Conservation (phyloP, 352 stramenopile species). For the Phytophthora foliorum region DNA sequence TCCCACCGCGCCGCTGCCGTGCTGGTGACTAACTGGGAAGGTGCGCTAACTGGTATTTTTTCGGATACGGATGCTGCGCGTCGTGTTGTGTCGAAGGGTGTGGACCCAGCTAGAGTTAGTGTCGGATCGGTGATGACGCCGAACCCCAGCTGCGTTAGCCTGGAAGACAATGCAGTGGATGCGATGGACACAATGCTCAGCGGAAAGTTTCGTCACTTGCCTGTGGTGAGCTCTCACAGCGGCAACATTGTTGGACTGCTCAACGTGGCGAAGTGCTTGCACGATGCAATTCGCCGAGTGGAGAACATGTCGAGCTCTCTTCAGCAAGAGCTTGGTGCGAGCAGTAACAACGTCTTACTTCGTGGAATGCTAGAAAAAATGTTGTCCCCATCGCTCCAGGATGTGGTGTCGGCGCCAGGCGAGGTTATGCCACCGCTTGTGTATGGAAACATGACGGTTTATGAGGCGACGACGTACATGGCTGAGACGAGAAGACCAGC, state of each 20-base stretch:
- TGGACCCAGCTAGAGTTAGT: slow-evolving; percentile 74
- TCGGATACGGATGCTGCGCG: slow-evolving; percentile 93
- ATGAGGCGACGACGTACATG: slow-evolving; percentile 82
- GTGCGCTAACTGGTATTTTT: slow-evolving; percentile 94
- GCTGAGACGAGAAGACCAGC: slow-evolving; percentile 80
- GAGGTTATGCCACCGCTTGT: slow-evolving; percentile 84
- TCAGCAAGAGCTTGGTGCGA: slow-evolving; percentile 82
- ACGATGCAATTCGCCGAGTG: slow-evolving; percentile 98
- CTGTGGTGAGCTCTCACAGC: slow-evolving; percentile 89
- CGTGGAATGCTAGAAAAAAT: slow-evolving; percentile 91
- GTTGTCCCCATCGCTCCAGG: slow-evolving; percentile 82
- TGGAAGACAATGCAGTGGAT: slow-evolving; percentile 86
- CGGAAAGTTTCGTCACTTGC: slow-evolving; percentile 97
- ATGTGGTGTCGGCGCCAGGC: slow-evolving; percentile 70
- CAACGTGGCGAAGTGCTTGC: slow-evolving; percentile 98
- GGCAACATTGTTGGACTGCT: slow-evolving; percentile 95
- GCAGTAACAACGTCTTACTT: slow-evolving; percentile 64
- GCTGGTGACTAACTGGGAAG: slow-evolving; percentile 90
- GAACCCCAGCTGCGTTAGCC: slow-evolving; percentile 83
- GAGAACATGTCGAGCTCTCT: slow-evolving; percentile 89
- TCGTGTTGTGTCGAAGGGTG: slow-evolving; percentile 79
- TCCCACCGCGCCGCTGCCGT: slow-evolving; percentile 93
- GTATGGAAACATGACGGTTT: slow-evolving; percentile 72
- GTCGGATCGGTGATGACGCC: slow-evolving; percentile 88
- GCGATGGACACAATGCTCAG: slow-evolving; percentile 90